These are phyloP conservation scores for Vinca minor DNA, from an alignment of 257 asterid species.

Conservation along the genomic window DNA sequence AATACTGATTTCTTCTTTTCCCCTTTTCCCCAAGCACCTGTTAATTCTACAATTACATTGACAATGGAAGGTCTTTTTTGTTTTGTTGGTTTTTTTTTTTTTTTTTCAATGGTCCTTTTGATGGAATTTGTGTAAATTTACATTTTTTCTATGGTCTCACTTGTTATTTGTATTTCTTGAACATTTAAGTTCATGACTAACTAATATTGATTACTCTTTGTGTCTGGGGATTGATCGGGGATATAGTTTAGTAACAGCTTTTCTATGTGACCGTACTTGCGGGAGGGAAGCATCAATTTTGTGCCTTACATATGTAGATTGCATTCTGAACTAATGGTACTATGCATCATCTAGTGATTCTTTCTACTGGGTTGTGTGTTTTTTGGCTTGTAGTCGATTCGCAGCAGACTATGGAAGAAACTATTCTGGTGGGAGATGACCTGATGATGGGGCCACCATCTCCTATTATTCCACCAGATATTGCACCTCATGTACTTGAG, in stretches of 20 bases:
- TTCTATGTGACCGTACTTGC: too few relatives aligned
- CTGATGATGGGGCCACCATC: slow-evolving; percentile 96
- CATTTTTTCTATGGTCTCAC: not conserved
- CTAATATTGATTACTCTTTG: too few relatives aligned
- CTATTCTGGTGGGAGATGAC: slow-evolving; percentile 94
- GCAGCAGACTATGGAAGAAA: slow-evolving; percentile 88
- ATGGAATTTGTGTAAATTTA: not conserved
- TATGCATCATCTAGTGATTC: not conserved
- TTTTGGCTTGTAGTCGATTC: slow-evolving; percentile 54
- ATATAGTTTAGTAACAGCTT: not conserved
- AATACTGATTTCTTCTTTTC: not conserved
- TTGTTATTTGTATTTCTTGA: not conserved
- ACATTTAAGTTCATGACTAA: not conserved
- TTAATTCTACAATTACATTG: not conserved
- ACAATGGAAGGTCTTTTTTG: not conserved
- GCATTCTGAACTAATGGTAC: not conserved
- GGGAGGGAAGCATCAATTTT: not conserved
- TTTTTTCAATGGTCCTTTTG: not conserved
- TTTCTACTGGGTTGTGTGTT: slow-evolving; percentile 1
- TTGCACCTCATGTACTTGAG: slow-evolving; percentile 86
- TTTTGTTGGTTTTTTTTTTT: not conserved
- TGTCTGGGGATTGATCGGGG: not conserved
- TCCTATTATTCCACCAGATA: slow-evolving; percentile 87
- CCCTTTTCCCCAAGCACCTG: not conserved
- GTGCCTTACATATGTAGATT: not conserved